phyloP scores from a whole-genome alignment of 2,329 filamentous ascomycete species.

The Penicillium corylophilum region DNA sequence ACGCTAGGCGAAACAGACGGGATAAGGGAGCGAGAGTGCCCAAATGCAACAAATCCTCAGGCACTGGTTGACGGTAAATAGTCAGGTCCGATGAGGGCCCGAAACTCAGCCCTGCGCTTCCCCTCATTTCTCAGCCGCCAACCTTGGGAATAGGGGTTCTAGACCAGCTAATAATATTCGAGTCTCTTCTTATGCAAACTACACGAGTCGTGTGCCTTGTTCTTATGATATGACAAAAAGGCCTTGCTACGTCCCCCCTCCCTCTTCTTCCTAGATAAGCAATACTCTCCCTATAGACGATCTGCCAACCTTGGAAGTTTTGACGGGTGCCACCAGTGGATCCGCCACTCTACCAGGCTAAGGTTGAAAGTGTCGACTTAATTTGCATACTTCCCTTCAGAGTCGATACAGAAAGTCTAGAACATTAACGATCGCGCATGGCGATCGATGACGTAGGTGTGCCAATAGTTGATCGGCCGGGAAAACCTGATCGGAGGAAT shows the following conservation, averaged over 20 bases:
- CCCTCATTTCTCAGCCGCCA: not conserved
- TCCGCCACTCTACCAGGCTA: not conserved
- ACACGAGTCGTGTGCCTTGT: too few relatives aligned
- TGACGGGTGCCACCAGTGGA: not conserved
- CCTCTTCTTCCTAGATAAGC: too few relatives aligned
- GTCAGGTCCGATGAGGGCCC: not conserved
- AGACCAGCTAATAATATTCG: too few relatives aligned
- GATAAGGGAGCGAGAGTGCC: not conserved
- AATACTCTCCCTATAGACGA: too few relatives aligned
- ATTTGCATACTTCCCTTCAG: not conserved
- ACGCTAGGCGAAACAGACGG: not conserved
- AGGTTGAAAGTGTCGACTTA: not conserved
- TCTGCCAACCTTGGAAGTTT: too few relatives aligned
- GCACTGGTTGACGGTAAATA: not conserved
- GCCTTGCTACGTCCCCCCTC: too few relatives aligned
- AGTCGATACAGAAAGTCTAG: not conserved
- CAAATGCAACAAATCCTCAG: not conserved
- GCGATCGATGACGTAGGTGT: not conserved
- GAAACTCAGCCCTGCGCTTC: not conserved
- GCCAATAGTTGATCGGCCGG: not conserved
- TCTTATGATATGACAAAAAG: too few relatives aligned
- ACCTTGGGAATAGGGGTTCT: too few relatives aligned
- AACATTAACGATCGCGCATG: not conserved
- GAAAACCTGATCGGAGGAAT: not conserved
- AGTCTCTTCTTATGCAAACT: too few relatives aligned